Percentiles rank a stretch among this genome's conserved stretches.
Conservation (phyloP, 208 protist species). For the Acanthamoeba divionensis region DNA sequence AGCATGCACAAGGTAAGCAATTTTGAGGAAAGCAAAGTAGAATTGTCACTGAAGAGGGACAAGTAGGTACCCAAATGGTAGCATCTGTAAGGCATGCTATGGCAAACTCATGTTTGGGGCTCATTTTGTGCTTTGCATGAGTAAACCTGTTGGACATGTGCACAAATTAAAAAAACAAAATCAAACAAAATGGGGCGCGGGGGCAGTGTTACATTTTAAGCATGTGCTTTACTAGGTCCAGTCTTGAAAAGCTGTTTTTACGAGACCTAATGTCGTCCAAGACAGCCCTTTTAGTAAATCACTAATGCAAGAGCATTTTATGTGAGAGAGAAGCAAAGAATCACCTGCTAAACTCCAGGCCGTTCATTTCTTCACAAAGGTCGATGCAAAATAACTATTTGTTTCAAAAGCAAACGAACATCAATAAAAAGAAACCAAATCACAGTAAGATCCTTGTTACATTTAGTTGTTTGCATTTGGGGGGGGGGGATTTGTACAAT, state of each 20-base stretch:
- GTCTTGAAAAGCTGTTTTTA: neutral
- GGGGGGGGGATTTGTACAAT: too few relatives aligned
- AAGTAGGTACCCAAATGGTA: neutral
- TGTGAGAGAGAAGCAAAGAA: neutral
- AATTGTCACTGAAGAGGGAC: neutral
- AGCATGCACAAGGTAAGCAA: neutral
- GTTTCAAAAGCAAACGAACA: too few relatives aligned
- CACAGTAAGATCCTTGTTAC: too few relatives aligned
- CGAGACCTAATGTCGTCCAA: neutral
- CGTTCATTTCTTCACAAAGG: slow-evolving; percentile 25
- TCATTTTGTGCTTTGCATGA: slow-evolving; percentile 29
- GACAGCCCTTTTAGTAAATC: neutral
- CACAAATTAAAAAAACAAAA: neutral
- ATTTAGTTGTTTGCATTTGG: too few relatives aligned
- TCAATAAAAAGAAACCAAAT: too few relatives aligned
- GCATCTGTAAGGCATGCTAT: neutral
- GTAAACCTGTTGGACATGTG: neutral
- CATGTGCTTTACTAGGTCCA: slow-evolving; percentile 35
- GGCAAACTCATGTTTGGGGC: slow-evolving; percentile 3
- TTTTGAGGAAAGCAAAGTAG: neutral
- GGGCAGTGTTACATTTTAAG: slow-evolving; percentile 21
- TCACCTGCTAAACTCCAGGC: slow-evolving; percentile 23
- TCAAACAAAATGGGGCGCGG: neutral
- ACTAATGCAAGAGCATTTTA: neutral
- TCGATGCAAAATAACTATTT: slow-evolving; percentile 38